These are phyloP conservation scores for Naganishia friedmannii DNA, from an alignment of 768 basidiomycete genomes.

Conservation along the genomic window DNA sequence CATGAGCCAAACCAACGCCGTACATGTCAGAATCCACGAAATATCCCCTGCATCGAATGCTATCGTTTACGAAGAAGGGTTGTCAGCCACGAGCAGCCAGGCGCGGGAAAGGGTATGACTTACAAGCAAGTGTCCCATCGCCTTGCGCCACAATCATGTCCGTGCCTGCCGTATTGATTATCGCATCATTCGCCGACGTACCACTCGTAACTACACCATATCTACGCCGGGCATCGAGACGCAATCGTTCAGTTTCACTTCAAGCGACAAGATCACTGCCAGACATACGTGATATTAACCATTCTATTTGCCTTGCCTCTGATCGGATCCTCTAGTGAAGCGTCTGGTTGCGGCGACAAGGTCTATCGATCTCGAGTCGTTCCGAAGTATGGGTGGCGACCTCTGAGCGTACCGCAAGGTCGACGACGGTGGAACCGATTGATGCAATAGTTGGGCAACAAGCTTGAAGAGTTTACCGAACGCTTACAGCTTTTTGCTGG, in stretches of 20 bases:
- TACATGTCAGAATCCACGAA: constrained; percentile 68
- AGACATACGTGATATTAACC: constrained; percentile 34
- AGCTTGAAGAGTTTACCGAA: too few species aligned
- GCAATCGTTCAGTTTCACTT: not conserved
- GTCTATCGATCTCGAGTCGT: too few species aligned
- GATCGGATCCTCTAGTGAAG: not conserved
- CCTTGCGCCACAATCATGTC: constrained; percentile 32
- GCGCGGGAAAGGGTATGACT: not conserved
- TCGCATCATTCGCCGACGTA: constrained; percentile 15
- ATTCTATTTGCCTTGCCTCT: constrained; percentile 11
- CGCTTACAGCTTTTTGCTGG: not conserved
- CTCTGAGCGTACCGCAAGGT: not conserved
- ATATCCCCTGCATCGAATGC: constrained; percentile 62
- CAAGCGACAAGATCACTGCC: not conserved
- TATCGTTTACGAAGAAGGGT: constrained; percentile 1
- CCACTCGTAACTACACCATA: constrained; percentile 27
- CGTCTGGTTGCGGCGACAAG: not conserved
- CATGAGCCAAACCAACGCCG: constrained; percentile 81
- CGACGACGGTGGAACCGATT: too few species aligned
- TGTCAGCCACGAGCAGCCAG: not conserved
- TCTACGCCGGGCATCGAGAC: not conserved
- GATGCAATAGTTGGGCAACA: too few species aligned
- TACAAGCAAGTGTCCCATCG: constrained; percentile 30
- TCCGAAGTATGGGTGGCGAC: not conserved
- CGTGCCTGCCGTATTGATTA: constrained; percentile 29